Base-by-base conservation (phyloP, 768 basidiomycete species). In the Xerocomus potaroensis region DNA sequence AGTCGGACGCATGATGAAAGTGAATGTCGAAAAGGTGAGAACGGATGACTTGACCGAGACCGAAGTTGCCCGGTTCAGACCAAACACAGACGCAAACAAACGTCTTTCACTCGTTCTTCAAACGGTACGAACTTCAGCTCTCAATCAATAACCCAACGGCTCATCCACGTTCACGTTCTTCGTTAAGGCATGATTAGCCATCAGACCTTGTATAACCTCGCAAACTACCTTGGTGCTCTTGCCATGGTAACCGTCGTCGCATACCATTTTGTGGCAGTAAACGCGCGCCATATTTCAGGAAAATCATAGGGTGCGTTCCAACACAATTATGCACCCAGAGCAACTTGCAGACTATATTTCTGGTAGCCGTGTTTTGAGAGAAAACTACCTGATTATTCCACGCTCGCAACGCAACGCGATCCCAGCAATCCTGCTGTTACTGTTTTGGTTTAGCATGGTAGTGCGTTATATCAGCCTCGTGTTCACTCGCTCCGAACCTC, bases 201-300 rank as follows among this genome's bases (percentile, higher is more conserved):
- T 67, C 70, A 78, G 50, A 90, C 89, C 6, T 76, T 95, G 29
- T 88, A 89, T 68, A 75, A 78, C 45, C 76, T 95, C 43, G 86
- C 91, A 48, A 93, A 91, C 67, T 72, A 80, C 23, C 81, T 94
- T 15, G 93, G 93, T 30, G 73, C 83, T 30, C 72, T 89, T 43
- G 88, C 94, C 23, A 91, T 97, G 84, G 59, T 91, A 55, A 83
- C 87, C 5, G 85, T 93, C 45, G 84, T 97, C 44, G 78, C 81
- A 38, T 96, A 94, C 68, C 94, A 97, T 70, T 80, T 95, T 58
- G 72, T 97, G 41, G 84, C 89, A 27, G 90, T 95, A 50, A 94
- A 94, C 58, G 80, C 81, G 32, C 76, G 76, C 18, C 59, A 73
- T 50, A 51, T 76, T 62, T 62, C 63, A 65, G 49, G 52, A 50